Conservation (phyloP, 495 filamentous ascomycete genomes). For the Trichodelitschia bisporula region DNA sequence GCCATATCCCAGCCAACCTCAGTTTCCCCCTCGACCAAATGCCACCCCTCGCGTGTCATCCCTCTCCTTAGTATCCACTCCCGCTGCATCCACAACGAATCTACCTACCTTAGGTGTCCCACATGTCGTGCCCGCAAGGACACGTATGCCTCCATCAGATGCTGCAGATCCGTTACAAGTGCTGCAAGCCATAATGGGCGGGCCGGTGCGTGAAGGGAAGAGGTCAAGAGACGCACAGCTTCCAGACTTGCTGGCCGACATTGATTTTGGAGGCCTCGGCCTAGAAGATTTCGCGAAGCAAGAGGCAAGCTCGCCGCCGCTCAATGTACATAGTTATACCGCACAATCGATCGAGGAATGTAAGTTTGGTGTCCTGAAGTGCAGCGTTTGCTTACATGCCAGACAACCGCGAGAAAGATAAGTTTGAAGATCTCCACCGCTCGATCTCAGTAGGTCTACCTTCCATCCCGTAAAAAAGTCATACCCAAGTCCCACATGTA, state of each 20-base stretch:
- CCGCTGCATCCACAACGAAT: too few relatives aligned
- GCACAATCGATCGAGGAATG: conserved; percentile 57
- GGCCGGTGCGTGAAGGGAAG: conserved; percentile 11
- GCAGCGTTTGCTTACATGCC: conserved; percentile 8
- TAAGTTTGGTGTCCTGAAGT: conserved; percentile 14
- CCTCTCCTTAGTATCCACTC: conserved; percentile 40
- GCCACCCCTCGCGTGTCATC: conserved; percentile 36
- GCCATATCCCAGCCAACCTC: conserved; percentile 29
- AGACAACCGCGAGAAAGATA: conserved; percentile 70
- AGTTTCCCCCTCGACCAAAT: conserved; percentile 30
- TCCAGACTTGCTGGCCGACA: conserved; percentile 27
- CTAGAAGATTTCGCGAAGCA: conserved; percentile 39
- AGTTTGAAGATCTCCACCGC: conserved; percentile 74
- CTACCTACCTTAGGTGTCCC: too few relatives aligned
- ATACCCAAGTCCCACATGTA: too few relatives aligned
- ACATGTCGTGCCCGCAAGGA: too few relatives aligned
- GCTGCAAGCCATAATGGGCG: conserved; percentile 44
- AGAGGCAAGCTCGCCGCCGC: conserved; percentile 16
- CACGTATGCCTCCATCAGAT: too few relatives aligned
- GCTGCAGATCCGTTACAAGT: conserved; percentile 49
- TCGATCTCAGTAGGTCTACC: conserved; percentile 36
- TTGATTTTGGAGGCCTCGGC: conserved; percentile 56
- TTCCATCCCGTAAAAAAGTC: conserved; percentile 1
- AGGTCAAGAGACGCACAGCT: conserved; percentile 6
- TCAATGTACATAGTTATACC: conserved; percentile 24